A percentile compares a stretch with the other conserved stretches of the same genome.
Evolutionary conservation across 495 filamentous ascomycete species (phyloP).

Genomic region (Letharia columbiana): DNA sequence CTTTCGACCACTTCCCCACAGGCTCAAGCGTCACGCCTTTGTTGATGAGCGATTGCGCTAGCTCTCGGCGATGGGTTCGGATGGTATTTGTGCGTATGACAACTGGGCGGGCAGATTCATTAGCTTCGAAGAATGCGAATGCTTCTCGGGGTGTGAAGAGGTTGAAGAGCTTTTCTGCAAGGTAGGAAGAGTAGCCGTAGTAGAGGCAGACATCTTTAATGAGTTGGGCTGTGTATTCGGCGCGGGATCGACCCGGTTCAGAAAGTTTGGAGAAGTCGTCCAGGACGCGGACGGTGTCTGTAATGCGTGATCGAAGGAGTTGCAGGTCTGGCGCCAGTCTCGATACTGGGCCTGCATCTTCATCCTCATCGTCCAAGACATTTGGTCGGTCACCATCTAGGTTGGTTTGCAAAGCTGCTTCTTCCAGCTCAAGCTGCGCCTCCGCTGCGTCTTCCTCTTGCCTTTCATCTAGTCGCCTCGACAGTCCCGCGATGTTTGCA

Average conservation of each 20-base stretch:
- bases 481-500: conserved; percentile 90
- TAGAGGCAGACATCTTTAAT: conserved; percentile 89
- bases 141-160: conserved; percentile 91
- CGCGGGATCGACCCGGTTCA: conserved; percentile 67
- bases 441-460: conserved; percentile 68
- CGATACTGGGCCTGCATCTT: conserved; percentile 41
- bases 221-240: conserved; percentile 79
- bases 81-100: conserved; percentile 91
- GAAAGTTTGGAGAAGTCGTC: conserved; percentile 74
- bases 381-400: conserved; percentile 73
- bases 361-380: conserved; percentile 53
- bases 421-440: conserved; percentile 55
- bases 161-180: conserved; percentile 80
- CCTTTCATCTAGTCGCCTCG: conserved; percentile 67
- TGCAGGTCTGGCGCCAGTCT: conserved; percentile 80
- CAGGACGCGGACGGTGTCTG: conserved; percentile 83
- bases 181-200: conserved; percentile 78
- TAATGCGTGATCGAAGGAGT: conserved; percentile 80
- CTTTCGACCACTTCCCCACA: conserved; percentile 97
- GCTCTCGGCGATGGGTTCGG: conserved; percentile 79
- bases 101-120: conserved; percentile 84
- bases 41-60: conserved; percentile 93
- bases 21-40: conserved; percentile 93
- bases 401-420: conserved; percentile 89
- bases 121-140: conserved; percentile 97